Evolutionary conservation across 2,329 filamentous ascomycete genomes (phyloP).

Genomic region (Exophiala oligosperma): DNA sequence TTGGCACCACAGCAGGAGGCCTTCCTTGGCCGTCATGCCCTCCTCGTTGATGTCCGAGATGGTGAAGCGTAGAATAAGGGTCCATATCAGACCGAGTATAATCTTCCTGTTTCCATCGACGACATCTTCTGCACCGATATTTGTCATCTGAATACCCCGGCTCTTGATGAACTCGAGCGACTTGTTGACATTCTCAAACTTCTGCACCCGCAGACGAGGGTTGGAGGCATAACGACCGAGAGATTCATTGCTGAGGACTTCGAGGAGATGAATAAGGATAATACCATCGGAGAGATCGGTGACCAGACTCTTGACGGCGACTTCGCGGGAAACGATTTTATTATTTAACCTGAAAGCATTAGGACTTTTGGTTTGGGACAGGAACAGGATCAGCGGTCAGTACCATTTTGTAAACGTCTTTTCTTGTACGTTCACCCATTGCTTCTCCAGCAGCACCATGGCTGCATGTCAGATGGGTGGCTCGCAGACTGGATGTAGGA

Average conservation of each 20-base stretch:
- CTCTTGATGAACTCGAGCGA: constrained; percentile 91
- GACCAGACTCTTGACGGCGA: constrained; percentile 85
- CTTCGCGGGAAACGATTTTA: constrained; percentile 75
- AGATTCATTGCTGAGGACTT: constrained; percentile 91
- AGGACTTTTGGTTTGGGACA: constrained; percentile 1
- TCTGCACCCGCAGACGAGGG: constrained; percentile 92
- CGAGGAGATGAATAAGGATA: constrained; percentile 92
- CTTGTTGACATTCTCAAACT: constrained; percentile 97
- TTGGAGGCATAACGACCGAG: constrained; percentile 95
- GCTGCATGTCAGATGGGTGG: constrained; percentile 24
- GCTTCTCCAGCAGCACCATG: constrained; percentile 58
- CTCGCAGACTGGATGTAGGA: not conserved
- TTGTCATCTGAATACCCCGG: constrained; percentile 93
- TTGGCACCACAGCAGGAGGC: constrained; percentile 93
- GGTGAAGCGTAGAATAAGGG: constrained; percentile 93
- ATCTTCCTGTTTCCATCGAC: constrained; percentile 98
- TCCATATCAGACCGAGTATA: constrained; percentile 96
- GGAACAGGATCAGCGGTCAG: constrained; percentile 15
- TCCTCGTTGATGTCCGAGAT: constrained; percentile 99
- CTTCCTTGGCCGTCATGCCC: constrained; percentile 96
- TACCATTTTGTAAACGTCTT: constrained; percentile 99
- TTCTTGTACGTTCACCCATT: constrained; percentile 79
- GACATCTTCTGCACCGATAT: constrained; percentile 96
- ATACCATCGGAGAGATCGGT: constrained; percentile 91
- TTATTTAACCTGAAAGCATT: constrained; percentile 76